Evolutionary conservation across 176 grass and related monocot species (phyloP).

Genomic region (Cocos nucifera): DNA sequence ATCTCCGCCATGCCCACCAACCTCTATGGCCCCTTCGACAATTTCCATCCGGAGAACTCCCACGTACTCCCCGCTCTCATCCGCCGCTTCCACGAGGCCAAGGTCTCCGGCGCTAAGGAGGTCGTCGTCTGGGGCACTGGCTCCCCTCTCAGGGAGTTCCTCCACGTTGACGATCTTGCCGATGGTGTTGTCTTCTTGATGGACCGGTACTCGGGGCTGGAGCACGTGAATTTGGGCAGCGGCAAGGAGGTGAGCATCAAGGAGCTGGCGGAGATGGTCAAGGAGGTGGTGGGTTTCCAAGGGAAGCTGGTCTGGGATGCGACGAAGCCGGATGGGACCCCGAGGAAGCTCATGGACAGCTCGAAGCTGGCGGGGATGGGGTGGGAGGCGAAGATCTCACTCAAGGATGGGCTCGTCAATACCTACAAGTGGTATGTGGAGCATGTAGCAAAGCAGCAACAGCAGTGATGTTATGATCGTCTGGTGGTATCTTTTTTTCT

Average conservation of each 20-base stretch:
- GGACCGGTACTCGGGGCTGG: constrained; percentile 52
- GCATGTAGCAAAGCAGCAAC: constrained; percentile 22
- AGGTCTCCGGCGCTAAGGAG: constrained; percentile 23
- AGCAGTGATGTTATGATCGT: too few species aligned
- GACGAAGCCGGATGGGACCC: constrained; percentile 39
- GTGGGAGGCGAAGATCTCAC: constrained; percentile 52
- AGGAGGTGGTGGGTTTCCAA: constrained; percentile 49
- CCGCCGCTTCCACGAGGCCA: constrained; percentile 70
- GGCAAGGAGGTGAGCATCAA: constrained; percentile 57
- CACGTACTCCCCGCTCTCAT: constrained; percentile 67
- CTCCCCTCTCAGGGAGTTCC: constrained; percentile 44
- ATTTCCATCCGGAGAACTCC: constrained; percentile 59
- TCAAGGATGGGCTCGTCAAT: constrained; percentile 35
- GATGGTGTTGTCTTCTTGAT: constrained; percentile 60
- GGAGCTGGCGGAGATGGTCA: constrained; percentile 53
- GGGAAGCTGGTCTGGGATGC: constrained; percentile 46
- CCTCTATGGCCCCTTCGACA: constrained; percentile 69
- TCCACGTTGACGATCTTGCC: constrained; percentile 58
- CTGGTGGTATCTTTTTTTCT: too few species aligned
- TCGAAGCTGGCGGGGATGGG: constrained; percentile 44
- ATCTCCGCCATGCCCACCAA: constrained; percentile 81
- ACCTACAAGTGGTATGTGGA: constrained; percentile 51
- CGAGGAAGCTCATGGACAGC: constrained; percentile 51
- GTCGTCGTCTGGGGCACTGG: constrained; percentile 79
- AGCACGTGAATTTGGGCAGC: constrained; percentile 69